These are phyloP conservation scores for Theileria parva DNA, from an alignment of 169 alveolate genomes.

Conservation along the genomic window DNA sequence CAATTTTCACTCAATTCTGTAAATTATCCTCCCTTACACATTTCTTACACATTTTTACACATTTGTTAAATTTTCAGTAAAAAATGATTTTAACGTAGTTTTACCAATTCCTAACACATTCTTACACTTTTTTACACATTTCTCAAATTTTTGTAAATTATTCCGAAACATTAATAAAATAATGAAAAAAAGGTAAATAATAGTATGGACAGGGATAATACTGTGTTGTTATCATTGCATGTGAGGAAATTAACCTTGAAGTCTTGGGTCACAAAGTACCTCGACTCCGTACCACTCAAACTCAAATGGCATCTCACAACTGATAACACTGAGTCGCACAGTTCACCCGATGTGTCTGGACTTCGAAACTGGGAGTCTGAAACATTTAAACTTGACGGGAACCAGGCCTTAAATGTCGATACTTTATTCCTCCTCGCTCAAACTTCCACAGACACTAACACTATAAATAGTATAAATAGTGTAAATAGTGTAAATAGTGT, in stretches of 20 bases:
- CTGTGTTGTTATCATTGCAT: conserved; percentile 38
- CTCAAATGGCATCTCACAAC: conserved; percentile 25
- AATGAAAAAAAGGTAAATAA: background rate
- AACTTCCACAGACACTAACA: background rate
- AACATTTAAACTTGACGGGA: background rate
- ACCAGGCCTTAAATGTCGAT: conserved; percentile 26
- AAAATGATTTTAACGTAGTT: conserved; percentile 1
- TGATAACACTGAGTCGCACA: background rate
- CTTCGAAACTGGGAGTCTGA: conserved; percentile 3
- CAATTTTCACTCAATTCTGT: background rate
- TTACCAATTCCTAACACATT: background rate
- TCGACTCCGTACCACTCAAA: background rate
- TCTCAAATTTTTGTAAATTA: too few relatives aligned
- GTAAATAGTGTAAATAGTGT: too few relatives aligned
- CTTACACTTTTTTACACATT: too few relatives aligned
- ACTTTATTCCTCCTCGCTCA: conserved; percentile 28
- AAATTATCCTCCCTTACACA: too few relatives aligned
- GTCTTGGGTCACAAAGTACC: background rate
- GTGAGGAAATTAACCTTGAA: conserved; percentile 26
- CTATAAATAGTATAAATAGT: too few relatives aligned
- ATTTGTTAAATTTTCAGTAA: background rate
- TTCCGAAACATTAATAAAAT: too few relatives aligned
- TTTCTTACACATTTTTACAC: too few relatives aligned
- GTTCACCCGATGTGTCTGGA: too few relatives aligned
- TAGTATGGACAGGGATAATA: background rate